phyloP scores from a whole-genome alignment of 805 yeast genomes.

The Metschnikowia aberdeeniae region DNA sequence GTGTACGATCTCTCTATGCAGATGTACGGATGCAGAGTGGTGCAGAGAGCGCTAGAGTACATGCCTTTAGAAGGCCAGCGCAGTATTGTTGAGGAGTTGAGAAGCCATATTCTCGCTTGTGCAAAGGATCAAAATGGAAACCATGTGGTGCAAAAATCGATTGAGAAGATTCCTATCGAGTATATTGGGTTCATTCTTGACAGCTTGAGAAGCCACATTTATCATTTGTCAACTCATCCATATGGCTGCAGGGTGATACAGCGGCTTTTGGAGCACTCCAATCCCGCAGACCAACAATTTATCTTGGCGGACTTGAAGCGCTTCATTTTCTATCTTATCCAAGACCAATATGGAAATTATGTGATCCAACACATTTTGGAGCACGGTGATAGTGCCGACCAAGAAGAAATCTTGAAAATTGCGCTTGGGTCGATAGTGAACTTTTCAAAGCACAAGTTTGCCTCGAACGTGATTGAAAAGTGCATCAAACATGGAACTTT shows the following conservation, averaged over 20 bases:
- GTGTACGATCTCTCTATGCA: constrained; percentile 77
- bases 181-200: constrained; percentile 67
- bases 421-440: constrained; percentile 71
- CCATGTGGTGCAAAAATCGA: constrained; percentile 94
- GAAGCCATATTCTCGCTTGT: constrained; percentile 53
- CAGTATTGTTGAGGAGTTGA: constrained; percentile 65
- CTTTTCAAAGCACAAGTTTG: constrained; percentile 94
- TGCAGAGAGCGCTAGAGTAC: constrained; percentile 86
- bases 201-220: constrained; percentile 65
- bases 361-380: constrained; percentile 95
- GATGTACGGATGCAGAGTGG: constrained; percentile 98
- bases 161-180: constrained; percentile 76
- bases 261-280: constrained; percentile 78
- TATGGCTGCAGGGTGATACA: constrained; percentile 98
- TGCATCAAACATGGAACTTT: constrained; percentile 72
- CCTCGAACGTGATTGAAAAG: constrained; percentile 95
- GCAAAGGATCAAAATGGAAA: constrained; percentile 94
- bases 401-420: constrained; percentile 57
- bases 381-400: constrained; percentile 63
- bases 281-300: constrained; percentile 55
- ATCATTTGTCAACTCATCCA: constrained; percentile 88
- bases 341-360: constrained; percentile 96
- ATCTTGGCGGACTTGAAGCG: constrained; percentile 71
- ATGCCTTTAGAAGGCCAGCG: constrained; percentile 62
- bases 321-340: constrained; percentile 71